These are phyloP conservation scores for Podospora pseudoanserina DNA, from an alignment of 495 filamentous ascomycete genomes.

Conservation along the genomic window DNA sequence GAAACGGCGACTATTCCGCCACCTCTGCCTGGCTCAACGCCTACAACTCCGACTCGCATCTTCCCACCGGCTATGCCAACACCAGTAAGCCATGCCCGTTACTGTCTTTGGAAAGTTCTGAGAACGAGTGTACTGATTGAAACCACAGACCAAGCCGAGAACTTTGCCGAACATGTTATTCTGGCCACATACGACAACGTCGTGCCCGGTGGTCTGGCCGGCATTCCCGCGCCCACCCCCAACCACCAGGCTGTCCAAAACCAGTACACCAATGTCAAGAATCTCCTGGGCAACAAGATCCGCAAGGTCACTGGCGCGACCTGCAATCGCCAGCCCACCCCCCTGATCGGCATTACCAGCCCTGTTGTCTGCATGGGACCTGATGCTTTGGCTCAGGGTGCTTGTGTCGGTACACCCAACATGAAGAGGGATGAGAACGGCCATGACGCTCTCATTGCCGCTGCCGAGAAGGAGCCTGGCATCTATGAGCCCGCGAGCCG, in stretches of 20 bases:
- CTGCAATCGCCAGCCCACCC: not conserved
- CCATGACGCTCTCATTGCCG: not conserved
- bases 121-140: not conserved
- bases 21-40: conserved; percentile 1
- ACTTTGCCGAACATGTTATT: conserved; percentile 6
- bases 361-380: conserved; percentile 5
- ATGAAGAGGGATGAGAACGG: not conserved
- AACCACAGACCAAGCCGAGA: conserved; percentile 2
- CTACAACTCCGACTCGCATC: not conserved
- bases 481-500: not conserved
- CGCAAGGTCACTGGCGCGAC: not conserved
- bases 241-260: not conserved
- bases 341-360: not conserved
- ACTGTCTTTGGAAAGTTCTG: too few species aligned
- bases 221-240: not conserved
- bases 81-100: not conserved
- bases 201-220: not conserved
- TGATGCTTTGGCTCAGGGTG: not conserved
- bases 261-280: conserved; percentile 3
- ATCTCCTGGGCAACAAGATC: not conserved
- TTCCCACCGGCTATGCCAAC: not conserved
- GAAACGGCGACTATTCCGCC: not conserved
- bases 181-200: conserved; percentile 5
- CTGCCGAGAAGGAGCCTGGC: not conserved
- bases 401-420: not conserved